Evolutionary conservation across 345 rosid species (phyloP).

Genomic region (Eucalyptus erythrocorys): DNA sequence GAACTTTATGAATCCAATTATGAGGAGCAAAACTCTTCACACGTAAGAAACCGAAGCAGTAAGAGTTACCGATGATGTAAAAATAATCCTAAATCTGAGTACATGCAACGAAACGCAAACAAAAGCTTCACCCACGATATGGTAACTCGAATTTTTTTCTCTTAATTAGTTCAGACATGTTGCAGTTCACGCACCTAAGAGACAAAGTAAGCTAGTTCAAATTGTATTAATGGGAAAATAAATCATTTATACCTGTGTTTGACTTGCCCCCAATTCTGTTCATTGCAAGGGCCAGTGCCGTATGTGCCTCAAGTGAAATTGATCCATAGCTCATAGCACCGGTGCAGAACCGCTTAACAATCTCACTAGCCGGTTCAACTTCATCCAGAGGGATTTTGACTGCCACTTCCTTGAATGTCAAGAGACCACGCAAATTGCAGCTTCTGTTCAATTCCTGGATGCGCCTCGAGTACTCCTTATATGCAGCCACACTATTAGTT

Average conservation of each 20-base stretch:
- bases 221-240: background rate
- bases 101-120: background rate
- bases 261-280: constrained; percentile 94
- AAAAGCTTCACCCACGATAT: background rate
- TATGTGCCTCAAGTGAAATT: constrained; percentile 90
- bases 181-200: background rate
- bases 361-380: constrained; percentile 96
- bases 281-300: constrained; percentile 89
- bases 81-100: background rate
- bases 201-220: background rate
- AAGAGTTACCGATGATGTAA: background rate
- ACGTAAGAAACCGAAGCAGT: background rate
- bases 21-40: background rate
- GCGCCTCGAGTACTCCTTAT: constrained; percentile 84
- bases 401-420: constrained; percentile 68
- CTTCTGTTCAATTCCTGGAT: constrained; percentile 83
- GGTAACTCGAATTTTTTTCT: background rate
- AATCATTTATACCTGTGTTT: constrained; percentile 59
- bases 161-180: background rate
- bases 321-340: constrained; percentile 99
- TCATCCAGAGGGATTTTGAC: constrained; percentile 64
- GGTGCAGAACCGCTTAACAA: constrained; percentile 94
- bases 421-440: constrained; percentile 89
- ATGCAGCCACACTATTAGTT: constrained; percentile 83
- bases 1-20: background rate